Base-by-base conservation (phyloP, 2,329 filamentous ascomycete species). In the Aureobasidium sp. region DNA sequence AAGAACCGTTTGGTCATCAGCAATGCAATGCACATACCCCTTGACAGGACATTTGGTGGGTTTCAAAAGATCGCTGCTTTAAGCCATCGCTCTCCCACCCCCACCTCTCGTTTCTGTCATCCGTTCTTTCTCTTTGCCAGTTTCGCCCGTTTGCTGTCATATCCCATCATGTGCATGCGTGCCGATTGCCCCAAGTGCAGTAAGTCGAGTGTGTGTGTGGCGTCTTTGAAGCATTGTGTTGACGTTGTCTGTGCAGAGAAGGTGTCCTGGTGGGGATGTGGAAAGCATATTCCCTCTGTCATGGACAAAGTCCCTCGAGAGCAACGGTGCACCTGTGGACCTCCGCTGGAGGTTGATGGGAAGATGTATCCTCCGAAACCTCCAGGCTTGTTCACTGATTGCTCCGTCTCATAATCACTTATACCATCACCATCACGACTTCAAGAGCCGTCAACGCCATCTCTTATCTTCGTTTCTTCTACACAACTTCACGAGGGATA, bases 301-400 rank as follows among this genome's bases (percentile, higher is more conserved):
- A 81, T 88, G 75, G 80, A 84, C 69, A 67, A 69, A 33, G 69
- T 87, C 37, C 78, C 83, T 2, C 72, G 75, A 33, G 72, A 75
- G 7, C 76, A 87, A 49, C 79, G 84, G 72, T 88, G 86, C 75
- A 76, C 74, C 15, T 88, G 85, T 68, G 74, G 78, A 65, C 84
- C 85, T 35, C 79, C 80, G 67, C 74, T 87, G 62, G 79, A 83
- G 67, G 73, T 76, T 33, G 78, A 79, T 57, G 84, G 82, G 27
- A 81, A 79, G 67, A 67, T 78, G 67, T 88, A 86, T 65, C 84
- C 85, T 60, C 84, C 84, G 19, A 71, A 71, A 66, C 69, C 74
- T 43, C 37, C 38, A 49, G 61, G 55, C 21, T 15, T 54, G 21
- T 51, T 45, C 10, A 51, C 50, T 49, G 46, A 45, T 21, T 60